phyloP scores from a whole-genome alignment of 306 rosid species.

The Heteromeles arbutifolia region DNA sequence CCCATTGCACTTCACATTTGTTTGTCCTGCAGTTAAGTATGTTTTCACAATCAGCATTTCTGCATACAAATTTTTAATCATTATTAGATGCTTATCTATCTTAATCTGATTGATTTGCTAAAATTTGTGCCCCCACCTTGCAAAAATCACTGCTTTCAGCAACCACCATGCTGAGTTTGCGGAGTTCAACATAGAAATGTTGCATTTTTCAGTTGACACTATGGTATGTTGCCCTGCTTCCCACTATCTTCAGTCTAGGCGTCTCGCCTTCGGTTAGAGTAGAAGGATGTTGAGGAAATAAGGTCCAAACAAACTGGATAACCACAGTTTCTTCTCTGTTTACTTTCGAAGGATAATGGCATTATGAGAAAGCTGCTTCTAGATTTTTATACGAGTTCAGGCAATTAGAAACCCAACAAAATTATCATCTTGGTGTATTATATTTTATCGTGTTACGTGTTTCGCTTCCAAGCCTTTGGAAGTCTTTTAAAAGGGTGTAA shows the following conservation, averaged over 20 bases:
- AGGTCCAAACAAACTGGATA: too few relatives aligned
- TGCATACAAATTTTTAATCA: not conserved
- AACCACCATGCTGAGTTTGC: slow-evolving; percentile 72
- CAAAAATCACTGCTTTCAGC: slow-evolving; percentile 92
- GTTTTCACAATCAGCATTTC: slow-evolving; percentile 15
- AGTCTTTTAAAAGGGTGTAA: too few relatives aligned
- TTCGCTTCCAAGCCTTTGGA: too few relatives aligned
- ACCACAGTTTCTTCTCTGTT: too few relatives aligned
- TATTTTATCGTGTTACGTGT: too few relatives aligned
- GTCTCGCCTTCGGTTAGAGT: too few relatives aligned
- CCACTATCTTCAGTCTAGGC: not conserved
- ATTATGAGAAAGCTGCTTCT: too few relatives aligned
- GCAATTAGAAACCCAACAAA: too few relatives aligned
- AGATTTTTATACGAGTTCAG: too few relatives aligned
- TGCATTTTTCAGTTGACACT: slow-evolving; percentile 85
- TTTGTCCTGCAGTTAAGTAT: slow-evolving; percentile 88
- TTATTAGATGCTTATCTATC: not conserved
- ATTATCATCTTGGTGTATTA: too few relatives aligned
- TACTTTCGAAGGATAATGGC: too few relatives aligned
- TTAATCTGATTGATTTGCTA: not conserved
- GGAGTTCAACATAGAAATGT: slow-evolving; percentile 59
- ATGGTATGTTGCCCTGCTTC: slow-evolving; percentile 44
- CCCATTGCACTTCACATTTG: slow-evolving; percentile 92
- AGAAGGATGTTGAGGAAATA: too few relatives aligned
- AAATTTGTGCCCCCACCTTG: not conserved